Percentiles rank a stretch among this genome's conserved stretches.
These are phyloP conservation scores for Phialocephala sp. DNA, from an alignment of 2,329 filamentous ascomycete genomes.

Conservation along the genomic window DNA sequence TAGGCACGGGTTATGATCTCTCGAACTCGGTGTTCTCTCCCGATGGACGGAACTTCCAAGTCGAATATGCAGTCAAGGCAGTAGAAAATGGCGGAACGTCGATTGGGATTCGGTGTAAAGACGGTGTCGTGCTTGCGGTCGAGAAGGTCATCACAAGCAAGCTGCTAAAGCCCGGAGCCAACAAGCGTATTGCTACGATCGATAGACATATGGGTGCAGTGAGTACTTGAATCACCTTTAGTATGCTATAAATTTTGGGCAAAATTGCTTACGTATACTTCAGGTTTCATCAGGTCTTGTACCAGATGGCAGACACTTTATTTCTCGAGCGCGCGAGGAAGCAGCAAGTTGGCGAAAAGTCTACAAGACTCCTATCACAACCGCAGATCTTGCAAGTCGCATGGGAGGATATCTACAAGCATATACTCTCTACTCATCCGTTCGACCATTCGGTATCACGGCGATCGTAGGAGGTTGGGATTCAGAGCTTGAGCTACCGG, in stretches of 20 bases:
- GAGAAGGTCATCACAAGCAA: constrained; percentile 98
- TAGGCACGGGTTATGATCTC: constrained; percentile 99
- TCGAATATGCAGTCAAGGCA: constrained; percentile 98
- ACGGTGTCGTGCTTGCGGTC: constrained; percentile 92
- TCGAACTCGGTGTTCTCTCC: constrained; percentile 99
- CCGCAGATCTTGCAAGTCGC: constrained; percentile 84
- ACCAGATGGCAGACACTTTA: constrained; percentile 94
- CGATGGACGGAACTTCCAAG: constrained; percentile 98
- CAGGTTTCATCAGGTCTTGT: constrained; percentile 94
- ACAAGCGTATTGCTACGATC: constrained; percentile 95
- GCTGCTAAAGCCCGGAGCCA: constrained; percentile 90
- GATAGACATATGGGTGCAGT: constrained; percentile 94
- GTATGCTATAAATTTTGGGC: background rate
- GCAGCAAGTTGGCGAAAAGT: constrained; percentile 87
- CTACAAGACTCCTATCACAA: constrained; percentile 94
- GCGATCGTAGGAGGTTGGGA: constrained; percentile 95
- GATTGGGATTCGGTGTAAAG: constrained; percentile 95
- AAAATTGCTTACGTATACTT: background rate
- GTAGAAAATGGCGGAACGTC: constrained; percentile 98
- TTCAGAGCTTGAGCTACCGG: constrained; percentile 80
- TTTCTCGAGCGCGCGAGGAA: constrained; percentile 92
- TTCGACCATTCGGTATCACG: constrained; percentile 95
- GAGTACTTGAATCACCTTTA: constrained; percentile 48
- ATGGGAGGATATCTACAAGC: constrained; percentile 97
- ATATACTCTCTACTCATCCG: constrained; percentile 96